Evolutionary conservation across 1,284 basidiomycete species (phyloP).

Genomic region (Inonotus hispidus): DNA sequence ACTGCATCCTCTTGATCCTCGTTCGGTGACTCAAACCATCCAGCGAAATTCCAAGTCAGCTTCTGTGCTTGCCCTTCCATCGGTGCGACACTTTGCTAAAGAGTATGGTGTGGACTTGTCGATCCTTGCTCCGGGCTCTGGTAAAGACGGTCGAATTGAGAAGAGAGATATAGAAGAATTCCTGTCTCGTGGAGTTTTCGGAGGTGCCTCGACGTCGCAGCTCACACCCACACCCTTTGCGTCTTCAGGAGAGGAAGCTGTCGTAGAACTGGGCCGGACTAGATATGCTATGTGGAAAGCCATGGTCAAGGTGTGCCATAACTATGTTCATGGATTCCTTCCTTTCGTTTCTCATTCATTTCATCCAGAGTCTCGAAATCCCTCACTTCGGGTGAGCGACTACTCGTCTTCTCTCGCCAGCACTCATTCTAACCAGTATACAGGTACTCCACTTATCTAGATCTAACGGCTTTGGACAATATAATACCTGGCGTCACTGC

Average conservation of each 20-base stretch:
- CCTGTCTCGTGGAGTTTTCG: slow-evolving; percentile 30
- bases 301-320: slow-evolving; percentile 61
- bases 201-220: slow-evolving; percentile 5
- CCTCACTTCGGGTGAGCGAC: slow-evolving; percentile 67
- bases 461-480: slow-evolving; percentile 74
- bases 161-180: slow-evolving; percentile 69
- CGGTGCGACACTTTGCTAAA: slow-evolving; percentile 73
- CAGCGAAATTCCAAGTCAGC: slow-evolving; percentile 22
- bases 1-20: slow-evolving; percentile 59
- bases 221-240: too few species aligned
- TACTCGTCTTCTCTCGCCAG: neutral
- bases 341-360: slow-evolving; percentile 9
- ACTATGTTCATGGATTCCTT: neutral
- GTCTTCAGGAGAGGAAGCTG: slow-evolving; percentile 31
- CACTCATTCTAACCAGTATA: neutral
- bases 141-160: slow-evolving; percentile 71
- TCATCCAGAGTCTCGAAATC: slow-evolving; percentile 64
- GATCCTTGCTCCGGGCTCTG: slow-evolving; percentile 61
- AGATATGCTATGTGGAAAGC: slow-evolving; percentile 84
- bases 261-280: slow-evolving; percentile 73
- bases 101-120: slow-evolving; percentile 60
- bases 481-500: slow-evolving; percentile 66
- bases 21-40: slow-evolving; percentile 15
- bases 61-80: slow-evolving; percentile 59
- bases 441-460: slow-evolving; percentile 76